Evolutionary conservation across 345 rosid genomes (phyloP), one percentile per base, ranked within the genome.

Genomic region (Syzygium grande): DNA sequence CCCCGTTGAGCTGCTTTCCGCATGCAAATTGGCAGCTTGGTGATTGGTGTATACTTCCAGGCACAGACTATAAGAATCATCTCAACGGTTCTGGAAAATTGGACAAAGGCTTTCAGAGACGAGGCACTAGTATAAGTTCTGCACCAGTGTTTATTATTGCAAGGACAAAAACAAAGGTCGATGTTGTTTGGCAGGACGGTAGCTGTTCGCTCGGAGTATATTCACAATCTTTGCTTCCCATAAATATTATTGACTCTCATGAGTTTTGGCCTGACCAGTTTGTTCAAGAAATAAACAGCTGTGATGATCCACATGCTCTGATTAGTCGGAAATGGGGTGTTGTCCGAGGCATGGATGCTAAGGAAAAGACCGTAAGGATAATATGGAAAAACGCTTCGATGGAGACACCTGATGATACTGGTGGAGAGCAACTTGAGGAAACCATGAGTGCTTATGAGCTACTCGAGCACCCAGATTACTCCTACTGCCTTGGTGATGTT

Each of bases 201-300:
- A 90, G 91, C 88, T 90, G 90, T 88, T 92, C 93, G 21, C 34
- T 88, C 73, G 95, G 92, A 87, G 84, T 96, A 86, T 96, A 94
- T 84, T 92, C 98, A 19, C 92, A 89, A 87, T 91, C 92, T 87
- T 85, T 98, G 86, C 91, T 94, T 85, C 98, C 98, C 21, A 86
- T 96, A 85, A 92, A 93, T 54, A 88, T 89, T 88, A 89, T 93
- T 22, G 95, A 94, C 89, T 92, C 95, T 46, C 96, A 98, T 85
- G 99, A 96, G 34, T 96, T 98, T 93, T 96, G 95, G 98, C 98
- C 99, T 2, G 94, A 93, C 30, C 99, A 98, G 90, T 96, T 94
- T 88, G 97, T 98, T n/a, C 88, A 93, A 59, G 97, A 95, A 88
- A 94, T 92, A 91, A 93, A 90, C 53, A 87, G 92, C 56, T 87